Percentiles rank a stretch among this genome's conserved stretches.
These are phyloP conservation scores for Vaccinium corymbosum DNA, from an alignment of 148 eudicot genomes.

Conservation along the genomic window DNA sequence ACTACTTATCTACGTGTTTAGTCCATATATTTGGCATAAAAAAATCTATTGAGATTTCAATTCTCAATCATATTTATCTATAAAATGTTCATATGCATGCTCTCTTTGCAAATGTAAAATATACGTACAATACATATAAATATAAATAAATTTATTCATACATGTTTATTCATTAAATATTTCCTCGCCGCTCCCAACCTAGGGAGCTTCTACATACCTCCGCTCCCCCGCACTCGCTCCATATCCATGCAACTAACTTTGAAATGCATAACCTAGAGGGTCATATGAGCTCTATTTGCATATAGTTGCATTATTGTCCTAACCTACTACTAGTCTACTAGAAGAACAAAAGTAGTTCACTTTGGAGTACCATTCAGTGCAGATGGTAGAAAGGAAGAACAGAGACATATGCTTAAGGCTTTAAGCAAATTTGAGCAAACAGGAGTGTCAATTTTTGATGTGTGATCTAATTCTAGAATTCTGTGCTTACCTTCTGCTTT, in stretches of 20 bases:
- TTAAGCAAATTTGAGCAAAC: constrained; percentile 11
- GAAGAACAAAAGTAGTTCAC: not conserved
- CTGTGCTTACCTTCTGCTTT: constrained; percentile 51
- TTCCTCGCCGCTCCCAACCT: too few relatives aligned
- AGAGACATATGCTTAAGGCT: not conserved
- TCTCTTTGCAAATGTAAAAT: too few relatives aligned
- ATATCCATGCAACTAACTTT: not conserved
- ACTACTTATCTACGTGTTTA: too few relatives aligned
- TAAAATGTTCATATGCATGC: too few relatives aligned
- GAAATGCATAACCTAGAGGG: not conserved
- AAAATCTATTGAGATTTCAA: too few relatives aligned
- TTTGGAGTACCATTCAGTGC: not conserved
- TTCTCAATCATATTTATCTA: too few relatives aligned
- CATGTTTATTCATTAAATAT: too few relatives aligned
- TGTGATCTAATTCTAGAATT: not conserved
- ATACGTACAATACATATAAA: too few relatives aligned
- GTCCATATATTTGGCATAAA: too few relatives aligned
- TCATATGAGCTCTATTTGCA: not conserved
- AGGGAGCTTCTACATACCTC: too few relatives aligned
- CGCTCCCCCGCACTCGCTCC: too few relatives aligned
- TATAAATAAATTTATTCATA: too few relatives aligned
- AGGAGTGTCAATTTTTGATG: constrained; percentile 4
- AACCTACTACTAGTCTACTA: not conserved
- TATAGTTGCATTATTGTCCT: not conserved
- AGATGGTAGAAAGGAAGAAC: not conserved